Percentiles rank a stretch among this genome's conserved stretches.
Evolutionary conservation across 495 filamentous ascomycete species (phyloP).

Genomic region (Aspergillus ellipticus): DNA sequence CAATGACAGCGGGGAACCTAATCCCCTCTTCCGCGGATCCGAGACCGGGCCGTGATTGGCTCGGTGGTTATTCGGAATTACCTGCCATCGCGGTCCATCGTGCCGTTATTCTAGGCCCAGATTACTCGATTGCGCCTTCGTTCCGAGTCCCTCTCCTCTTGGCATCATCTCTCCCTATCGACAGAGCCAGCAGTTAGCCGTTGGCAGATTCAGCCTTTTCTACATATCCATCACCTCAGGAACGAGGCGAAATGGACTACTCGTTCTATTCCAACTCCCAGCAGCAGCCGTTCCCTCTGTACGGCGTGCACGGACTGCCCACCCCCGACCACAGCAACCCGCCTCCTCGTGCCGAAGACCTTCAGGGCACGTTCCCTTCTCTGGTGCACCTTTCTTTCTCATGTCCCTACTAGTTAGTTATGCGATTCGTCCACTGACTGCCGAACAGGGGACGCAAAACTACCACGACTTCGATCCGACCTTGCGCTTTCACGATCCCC

Average conservation of each 20-base stretch:
- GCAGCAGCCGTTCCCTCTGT: slow-evolving; percentile 37
- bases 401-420: neutral
- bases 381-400: slow-evolving; percentile 19
- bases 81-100: neutral
- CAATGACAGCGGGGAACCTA: neutral
- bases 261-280: slow-evolving; percentile 32
- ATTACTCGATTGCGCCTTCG: neutral
- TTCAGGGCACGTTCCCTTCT: slow-evolving; percentile 26
- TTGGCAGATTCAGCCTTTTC: neutral
- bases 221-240: neutral
- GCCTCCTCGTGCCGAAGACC: slow-evolving; percentile 21
- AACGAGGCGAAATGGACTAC: slow-evolving; percentile 35
- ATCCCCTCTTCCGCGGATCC: neutral
- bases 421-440: neutral
- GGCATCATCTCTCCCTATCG: neutral
- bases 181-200: neutral
- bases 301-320: slow-evolving; percentile 36
- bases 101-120: slow-evolving; percentile 1
- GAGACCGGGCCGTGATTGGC: neutral
- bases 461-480: slow-evolving; percentile 39
- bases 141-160: neutral
- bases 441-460: slow-evolving; percentile 14
- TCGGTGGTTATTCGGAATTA: neutral
- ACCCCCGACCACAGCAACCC: slow-evolving; percentile 33
- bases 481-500: slow-evolving; percentile 31